Base-by-base conservation (phyloP, 1,284 basidiomycete genomes). In the Rhodotorula sp. region DNA sequence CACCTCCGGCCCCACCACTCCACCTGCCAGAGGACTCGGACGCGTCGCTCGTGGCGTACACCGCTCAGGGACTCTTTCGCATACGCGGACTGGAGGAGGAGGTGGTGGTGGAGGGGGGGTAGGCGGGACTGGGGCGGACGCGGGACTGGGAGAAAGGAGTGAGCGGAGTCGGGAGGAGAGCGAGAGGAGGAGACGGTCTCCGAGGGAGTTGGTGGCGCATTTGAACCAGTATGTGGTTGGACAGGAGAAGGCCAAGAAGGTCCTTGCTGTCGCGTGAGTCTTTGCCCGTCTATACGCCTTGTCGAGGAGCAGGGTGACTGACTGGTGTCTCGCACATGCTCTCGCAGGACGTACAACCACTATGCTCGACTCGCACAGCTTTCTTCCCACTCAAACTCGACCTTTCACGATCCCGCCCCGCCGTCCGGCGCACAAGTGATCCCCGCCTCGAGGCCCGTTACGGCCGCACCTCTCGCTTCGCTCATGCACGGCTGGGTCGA, bases 161-260 rank as follows among this genome's bases (percentile, higher is more conserved):
- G 39, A 44, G 39, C 39, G 39, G 39, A 44, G 39, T 44, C 11
- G 39, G 39, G 39, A 44, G 39, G 39, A 44, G 39, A 44, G 39
- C 39, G 39, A 44, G 39, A 44, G 39, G 39, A 44, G 39, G 11
- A 6, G 39, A 44, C 39, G 39, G 7, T 44, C 39, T 10, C 39
- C 39, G 13, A 44, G 39, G 39, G 39, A 66, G 53, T 36, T 66
- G 44, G 46, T 60, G 34, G 29, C 29, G n/a, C 66, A 69, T 29
- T 30, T 74, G 22, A 59, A 71, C 52, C 58, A 67, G 36, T 74
- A 65, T 78, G 88, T 97, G n/a, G 86, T 97, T 20, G 94, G 94
- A 3, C 94, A 97, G 79, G 90, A 91, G 72, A 85, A 85, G 71
- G 94, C 94, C 5, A 97, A 97, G 85, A 92, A 93, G 79, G 89